Evolutionary conservation across 1,284 basidiomycete species (phyloP).

Genomic region (Uromyces viciae-fabae): DNA sequence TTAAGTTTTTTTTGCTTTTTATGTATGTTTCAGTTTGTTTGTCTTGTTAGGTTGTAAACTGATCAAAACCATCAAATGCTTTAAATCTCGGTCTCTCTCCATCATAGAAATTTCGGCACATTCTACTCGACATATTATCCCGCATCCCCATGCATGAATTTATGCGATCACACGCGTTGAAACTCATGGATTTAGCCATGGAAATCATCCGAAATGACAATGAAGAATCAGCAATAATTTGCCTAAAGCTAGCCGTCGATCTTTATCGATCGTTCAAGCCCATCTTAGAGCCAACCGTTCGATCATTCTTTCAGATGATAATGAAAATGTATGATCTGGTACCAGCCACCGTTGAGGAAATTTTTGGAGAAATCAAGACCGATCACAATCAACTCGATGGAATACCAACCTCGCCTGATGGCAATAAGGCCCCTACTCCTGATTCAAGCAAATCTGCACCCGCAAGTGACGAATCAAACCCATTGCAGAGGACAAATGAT

Average conservation of each 20-base stretch:
- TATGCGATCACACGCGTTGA: conserved; percentile 67
- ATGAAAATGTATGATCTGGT: conserved; percentile 75
- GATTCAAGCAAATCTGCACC: conserved; percentile 22
- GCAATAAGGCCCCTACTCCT: background rate
- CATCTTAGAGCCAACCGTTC: conserved; percentile 68
- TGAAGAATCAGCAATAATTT: conserved; percentile 88
- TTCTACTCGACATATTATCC: conserved; percentile 80
- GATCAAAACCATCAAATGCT: conserved; percentile 4
- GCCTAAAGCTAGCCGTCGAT: conserved; percentile 90
- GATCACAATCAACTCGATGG: conserved; percentile 47
- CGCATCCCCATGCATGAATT: conserved; percentile 79
- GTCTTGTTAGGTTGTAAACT: conserved; percentile 30
- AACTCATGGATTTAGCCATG: conserved; percentile 71
- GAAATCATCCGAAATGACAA: conserved; percentile 83
- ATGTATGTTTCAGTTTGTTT: conserved; percentile 23
- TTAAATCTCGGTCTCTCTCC: conserved; percentile 25
- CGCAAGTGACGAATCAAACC: conserved; percentile 41
- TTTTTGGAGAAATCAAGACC: conserved; percentile 61
- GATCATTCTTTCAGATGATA: conserved; percentile 73
- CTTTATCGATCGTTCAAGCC: conserved; percentile 57
- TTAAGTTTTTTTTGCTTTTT: conserved; percentile 10
- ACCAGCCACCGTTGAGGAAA: conserved; percentile 69
- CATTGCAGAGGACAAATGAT: conserved; percentile 36
- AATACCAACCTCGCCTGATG: conserved; percentile 21
- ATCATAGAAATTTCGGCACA: conserved; percentile 69